These are phyloP conservation scores for Saxophila tyrrhenica DNA, from an alignment of 495 filamentous ascomycete species.

Conservation along the genomic window DNA sequence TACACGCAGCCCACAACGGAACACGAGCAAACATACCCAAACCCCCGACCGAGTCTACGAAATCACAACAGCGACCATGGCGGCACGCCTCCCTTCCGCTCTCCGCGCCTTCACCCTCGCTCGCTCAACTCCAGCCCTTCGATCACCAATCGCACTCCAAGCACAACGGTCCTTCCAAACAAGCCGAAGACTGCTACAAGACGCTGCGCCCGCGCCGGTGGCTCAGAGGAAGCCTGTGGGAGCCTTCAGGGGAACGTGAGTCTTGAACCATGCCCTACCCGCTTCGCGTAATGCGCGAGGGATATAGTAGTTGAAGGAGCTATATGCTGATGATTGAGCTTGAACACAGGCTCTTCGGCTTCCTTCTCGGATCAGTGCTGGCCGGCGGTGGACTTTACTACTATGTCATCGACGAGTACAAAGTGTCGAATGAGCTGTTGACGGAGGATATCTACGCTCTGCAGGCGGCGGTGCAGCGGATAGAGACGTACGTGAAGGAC, in stretches of 20 bases:
- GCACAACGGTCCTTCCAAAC: conserved; percentile 16
- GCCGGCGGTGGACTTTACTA: conserved; percentile 76
- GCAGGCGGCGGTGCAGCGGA: conserved; percentile 73
- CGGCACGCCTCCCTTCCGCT: conserved; percentile 8
- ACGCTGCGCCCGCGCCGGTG: background rate
- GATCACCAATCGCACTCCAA: conserved; percentile 6
- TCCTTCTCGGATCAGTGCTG: conserved; percentile 73
- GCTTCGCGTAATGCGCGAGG: background rate
- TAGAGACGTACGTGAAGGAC: conserved; percentile 68
- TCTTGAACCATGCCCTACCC: background rate
- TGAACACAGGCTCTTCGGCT: conserved; percentile 67
- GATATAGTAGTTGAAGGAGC: background rate
- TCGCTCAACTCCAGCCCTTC: conserved; percentile 1
- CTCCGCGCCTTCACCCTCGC: conserved; percentile 4
- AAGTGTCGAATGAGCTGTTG: conserved; percentile 83
- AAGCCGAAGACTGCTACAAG: conserved; percentile 6
- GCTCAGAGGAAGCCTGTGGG: conserved; percentile 10
- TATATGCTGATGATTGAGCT: background rate
- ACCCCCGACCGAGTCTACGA: too few species aligned
- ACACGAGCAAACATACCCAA: background rate
- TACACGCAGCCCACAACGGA: background rate
- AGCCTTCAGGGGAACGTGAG: conserved; percentile 21
- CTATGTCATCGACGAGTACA: conserved; percentile 86
- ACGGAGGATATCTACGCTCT: conserved; percentile 90
- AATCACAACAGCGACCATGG: conserved; percentile 8